Percentiles rank a stretch among this genome's conserved stretches.
phyloP scores from a whole-genome alignment of 305 asterid species.

The Fraxinus dipetala region DNA sequence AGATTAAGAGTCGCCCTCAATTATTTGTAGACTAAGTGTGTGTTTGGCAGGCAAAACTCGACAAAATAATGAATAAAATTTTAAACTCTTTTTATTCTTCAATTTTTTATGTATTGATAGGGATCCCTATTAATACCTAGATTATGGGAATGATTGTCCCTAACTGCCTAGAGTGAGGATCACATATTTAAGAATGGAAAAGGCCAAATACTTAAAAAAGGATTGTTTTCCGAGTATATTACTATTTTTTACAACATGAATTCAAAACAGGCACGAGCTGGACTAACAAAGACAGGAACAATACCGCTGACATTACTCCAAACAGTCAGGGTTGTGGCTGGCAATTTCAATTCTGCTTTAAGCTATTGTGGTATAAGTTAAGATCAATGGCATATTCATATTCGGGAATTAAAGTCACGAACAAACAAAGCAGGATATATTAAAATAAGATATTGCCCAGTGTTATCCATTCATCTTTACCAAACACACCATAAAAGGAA shows the following conservation, averaged over 20 bases:
- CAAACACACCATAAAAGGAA: background rate
- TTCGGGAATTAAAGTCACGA: background rate
- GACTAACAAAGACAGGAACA: background rate
- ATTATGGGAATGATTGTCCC: background rate
- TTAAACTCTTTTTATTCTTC: background rate
- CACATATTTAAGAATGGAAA: background rate
- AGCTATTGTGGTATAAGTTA: background rate
- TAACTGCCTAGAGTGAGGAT: background rate
- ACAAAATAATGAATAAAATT: background rate
- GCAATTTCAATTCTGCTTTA: background rate
- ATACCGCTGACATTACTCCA: background rate
- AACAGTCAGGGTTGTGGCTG: background rate
- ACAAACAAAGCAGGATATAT: background rate
- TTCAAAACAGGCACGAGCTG: background rate
- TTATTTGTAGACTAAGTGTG: background rate
- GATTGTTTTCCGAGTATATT: background rate
- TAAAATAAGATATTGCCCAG: background rate
- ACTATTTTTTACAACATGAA: background rate
- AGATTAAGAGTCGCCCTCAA: conserved; percentile 33
- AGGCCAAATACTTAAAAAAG: background rate
- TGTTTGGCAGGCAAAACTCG: background rate
- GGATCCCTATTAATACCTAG: background rate
- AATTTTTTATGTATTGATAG: background rate
- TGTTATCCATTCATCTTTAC: background rate
- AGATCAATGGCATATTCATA: background rate